A percentile compares a stretch with the other conserved stretches of the same genome.
Conservation (phyloP, 768 basidiomycete genomes). For the Macrolepiota albuminosa region DNA sequence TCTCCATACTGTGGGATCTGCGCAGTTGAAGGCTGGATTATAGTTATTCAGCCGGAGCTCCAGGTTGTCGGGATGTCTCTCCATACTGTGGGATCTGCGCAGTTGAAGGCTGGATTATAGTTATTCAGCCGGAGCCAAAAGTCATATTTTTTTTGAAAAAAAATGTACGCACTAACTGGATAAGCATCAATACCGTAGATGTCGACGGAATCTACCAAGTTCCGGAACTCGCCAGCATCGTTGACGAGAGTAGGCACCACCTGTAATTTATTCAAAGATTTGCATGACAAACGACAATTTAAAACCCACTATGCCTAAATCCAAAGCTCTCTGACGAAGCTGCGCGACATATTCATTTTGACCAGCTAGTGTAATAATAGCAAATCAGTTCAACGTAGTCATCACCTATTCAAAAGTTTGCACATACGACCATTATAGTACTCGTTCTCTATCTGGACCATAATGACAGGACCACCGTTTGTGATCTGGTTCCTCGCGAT, state of each 20-base stretch:
- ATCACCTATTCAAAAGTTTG: not conserved
- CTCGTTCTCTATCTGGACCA: constrained; percentile 15
- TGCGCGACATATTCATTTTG: constrained; percentile 16
- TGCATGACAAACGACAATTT: not conserved
- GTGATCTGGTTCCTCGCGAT: constrained; percentile 15
- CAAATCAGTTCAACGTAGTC: not conserved
- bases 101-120: constrained; percentile 9
- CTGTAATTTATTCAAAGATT: not conserved
- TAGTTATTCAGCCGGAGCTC: no score
- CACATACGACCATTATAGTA: constrained; percentile 14
- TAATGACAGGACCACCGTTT: constrained; percentile 13
- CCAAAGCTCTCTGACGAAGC: constrained; percentile 12
- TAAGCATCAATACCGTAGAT: constrained; percentile 17
- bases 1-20: constrained; percentile 13
- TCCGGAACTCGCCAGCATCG: constrained; percentile 12
- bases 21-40: constrained; percentile 11
- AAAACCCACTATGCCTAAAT: constrained; percentile 10
- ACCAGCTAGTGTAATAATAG: constrained; percentile 5
- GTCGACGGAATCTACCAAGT: constrained; percentile 13
- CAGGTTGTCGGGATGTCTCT: constrained; percentile 15
- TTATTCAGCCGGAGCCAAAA: not conserved
- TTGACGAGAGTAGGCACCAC: constrained; percentile 16
- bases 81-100: constrained; percentile 12
- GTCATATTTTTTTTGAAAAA: not conserved
- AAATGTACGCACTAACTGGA: constrained; percentile 9